Conservation (phyloP, 148 eudicot species). For the Gaultheria prostrata region DNA sequence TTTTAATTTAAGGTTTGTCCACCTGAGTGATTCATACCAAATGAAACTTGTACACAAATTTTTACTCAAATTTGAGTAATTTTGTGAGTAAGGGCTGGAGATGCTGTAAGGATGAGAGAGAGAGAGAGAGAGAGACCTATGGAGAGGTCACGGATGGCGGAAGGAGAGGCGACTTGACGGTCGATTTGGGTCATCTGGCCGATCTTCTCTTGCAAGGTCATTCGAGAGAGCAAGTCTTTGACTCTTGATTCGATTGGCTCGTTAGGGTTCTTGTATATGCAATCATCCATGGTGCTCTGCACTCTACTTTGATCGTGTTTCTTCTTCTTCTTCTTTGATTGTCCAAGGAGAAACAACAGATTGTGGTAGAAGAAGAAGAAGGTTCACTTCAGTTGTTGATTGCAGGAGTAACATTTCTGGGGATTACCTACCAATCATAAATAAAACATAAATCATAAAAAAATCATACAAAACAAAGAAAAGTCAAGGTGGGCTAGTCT, state of each 20-base stretch:
- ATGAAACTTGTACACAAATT: no score
- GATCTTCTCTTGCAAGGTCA: conserved; percentile 80
- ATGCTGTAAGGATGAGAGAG: background rate
- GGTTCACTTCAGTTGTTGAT: no score
- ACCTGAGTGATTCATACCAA: no score
- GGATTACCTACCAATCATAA: no score
- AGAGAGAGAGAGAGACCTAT: conserved; percentile 45
- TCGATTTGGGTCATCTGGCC: conserved; percentile 97
- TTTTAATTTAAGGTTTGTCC: no score
- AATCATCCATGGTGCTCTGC: conserved; percentile 4
- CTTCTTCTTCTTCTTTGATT: background rate
- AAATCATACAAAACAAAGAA: no score
- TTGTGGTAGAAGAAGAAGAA: background rate
- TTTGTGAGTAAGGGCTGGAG: no score
- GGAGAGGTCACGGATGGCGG: conserved; percentile 44
- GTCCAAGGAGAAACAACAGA: background rate
- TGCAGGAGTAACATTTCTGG: no score
- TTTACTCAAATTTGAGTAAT: no score
- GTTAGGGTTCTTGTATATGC: conserved; percentile 71
- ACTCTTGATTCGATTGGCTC: conserved; percentile 61
- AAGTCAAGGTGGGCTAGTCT: no score
- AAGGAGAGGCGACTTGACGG: conserved; percentile 54
- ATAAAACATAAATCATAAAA: no score
- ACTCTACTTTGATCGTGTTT: background rate
- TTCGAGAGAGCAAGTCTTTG: conserved; percentile 69